phyloP scores from a whole-genome alignment of 371 early-diverging fungal species.

The Funneliformis caledonium region DNA sequence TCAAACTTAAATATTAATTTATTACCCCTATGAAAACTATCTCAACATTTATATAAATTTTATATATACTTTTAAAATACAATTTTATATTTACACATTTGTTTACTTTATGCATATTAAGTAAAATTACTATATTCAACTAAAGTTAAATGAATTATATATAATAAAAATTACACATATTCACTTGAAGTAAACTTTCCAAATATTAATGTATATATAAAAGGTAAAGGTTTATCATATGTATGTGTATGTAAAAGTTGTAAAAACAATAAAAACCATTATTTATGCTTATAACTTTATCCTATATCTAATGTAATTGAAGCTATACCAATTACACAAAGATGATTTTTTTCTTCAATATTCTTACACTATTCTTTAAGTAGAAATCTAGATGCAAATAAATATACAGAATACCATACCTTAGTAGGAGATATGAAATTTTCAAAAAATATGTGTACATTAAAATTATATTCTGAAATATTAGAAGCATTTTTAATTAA shows the following conservation, averaged over 20 bases:
- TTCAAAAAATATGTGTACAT: too few species aligned
- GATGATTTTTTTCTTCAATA: slow-evolving; percentile 3
- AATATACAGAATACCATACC: slow-evolving; percentile 9
- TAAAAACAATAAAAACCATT: neutral
- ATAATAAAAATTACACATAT: neutral
- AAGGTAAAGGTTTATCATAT: too few species aligned
- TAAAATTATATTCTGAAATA: too few species aligned
- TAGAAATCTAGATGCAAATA: neutral
- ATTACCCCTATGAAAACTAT: too few species aligned
- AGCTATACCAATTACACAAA: neutral
- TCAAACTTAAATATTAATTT: too few species aligned
- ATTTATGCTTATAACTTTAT: neutral
- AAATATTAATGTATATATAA: neutral
- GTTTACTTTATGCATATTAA: too few species aligned
- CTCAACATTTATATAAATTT: neutral
- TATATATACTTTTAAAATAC: too few species aligned
- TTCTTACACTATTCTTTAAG: too few species aligned
- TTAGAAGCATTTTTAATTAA: too few species aligned
- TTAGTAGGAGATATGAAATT: neutral
- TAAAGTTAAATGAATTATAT: too few species aligned
- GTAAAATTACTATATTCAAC: too few species aligned
- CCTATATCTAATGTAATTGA: neutral
- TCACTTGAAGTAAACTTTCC: neutral
- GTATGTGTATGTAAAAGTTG: neutral
- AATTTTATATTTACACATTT: too few species aligned